Evolutionary conservation across 768 basidiomycete species (phyloP), one percentile per base, ranked within the genome.

Genomic region (Russula sp.): DNA sequence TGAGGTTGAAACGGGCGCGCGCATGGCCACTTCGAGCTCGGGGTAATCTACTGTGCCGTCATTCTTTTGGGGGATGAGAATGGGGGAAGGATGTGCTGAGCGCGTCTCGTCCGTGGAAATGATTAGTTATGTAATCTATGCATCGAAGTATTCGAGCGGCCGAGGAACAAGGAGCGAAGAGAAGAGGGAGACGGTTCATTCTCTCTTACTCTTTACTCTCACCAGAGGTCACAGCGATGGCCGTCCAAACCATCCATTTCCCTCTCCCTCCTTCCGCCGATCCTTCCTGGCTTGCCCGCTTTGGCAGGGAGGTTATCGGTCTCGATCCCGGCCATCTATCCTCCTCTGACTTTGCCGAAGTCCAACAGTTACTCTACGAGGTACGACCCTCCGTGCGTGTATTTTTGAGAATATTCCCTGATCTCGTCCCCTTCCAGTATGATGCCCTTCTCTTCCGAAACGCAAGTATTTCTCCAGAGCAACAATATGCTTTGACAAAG

Each of bases 1-100:
- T 98, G 76, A 97, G 73, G 73, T 98, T 97, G 72, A 98, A 98
- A 1, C 97, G 61, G 98, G 76, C 1, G 97, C 97, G 48, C 97
- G 83, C 92, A 99, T 95, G 55, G 96, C 94, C 69, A 99, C 97
- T 75, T 98, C 98, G 69, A 98, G 82, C 72, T 99, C 97, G 76
- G 98, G 97, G 75, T 98, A 98, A 76, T 98, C 97, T 59, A 98
- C 79, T 54, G 82, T 85, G 38, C 92, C 92, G 70, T 99, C 97
- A n/a, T 46, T 29, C n/a, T n/a, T 32, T 22, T 29, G 25, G 3
- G 25, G 25, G 25, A 29, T 29, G 25, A 29, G 25, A 29, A 3
- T 18, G 16, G 2, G 3, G 42, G 42, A n/a, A 7, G 16, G 18
- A 3, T 5, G 36, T 38, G 25, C 13, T 13, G 20, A 25, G 3